These are phyloP conservation scores for Spiraea crenata DNA, from an alignment of 331 rosid genomes.

Conservation along the genomic window DNA sequence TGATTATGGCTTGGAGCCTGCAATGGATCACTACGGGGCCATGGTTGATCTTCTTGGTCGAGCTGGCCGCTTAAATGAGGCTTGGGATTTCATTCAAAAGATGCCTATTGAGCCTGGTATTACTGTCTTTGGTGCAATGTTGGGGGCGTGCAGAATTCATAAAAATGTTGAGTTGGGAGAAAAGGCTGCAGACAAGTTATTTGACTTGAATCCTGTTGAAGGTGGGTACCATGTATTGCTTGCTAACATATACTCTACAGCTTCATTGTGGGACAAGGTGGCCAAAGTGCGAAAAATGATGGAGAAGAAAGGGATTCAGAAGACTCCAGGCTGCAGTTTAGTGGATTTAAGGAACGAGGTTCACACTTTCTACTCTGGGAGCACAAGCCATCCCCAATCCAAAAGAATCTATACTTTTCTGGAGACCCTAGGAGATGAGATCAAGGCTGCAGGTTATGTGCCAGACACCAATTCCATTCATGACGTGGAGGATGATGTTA, in stretches of 20 bases:
- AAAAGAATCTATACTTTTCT: slow-evolving; percentile 67
- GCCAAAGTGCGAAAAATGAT: slow-evolving; percentile 66
- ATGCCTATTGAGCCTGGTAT: slow-evolving; percentile 80
- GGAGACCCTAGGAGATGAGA: slow-evolving; percentile 60
- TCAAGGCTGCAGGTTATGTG: slow-evolving; percentile 77
- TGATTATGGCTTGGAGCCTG: slow-evolving; percentile 60
- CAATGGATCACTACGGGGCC: slow-evolving; percentile 89
- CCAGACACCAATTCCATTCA: slow-evolving; percentile 67
- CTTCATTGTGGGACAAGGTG: slow-evolving; percentile 87
- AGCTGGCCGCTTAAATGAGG: slow-evolving; percentile 63
- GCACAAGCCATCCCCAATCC: slow-evolving; percentile 79
- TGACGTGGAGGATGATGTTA: slow-evolving; percentile 82
- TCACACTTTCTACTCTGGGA: slow-evolving; percentile 83
- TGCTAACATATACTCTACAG: slow-evolving; percentile 74
- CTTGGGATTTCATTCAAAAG: slow-evolving; percentile 76
- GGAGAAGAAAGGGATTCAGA: slow-evolving; percentile 66
- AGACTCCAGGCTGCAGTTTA: slow-evolving; percentile 89
- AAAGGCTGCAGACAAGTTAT: slow-evolving; percentile 59
- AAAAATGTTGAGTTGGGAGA: slow-evolving; percentile 80
- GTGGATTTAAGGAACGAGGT: slow-evolving; percentile 78
- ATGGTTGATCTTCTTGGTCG: slow-evolving; percentile 90
- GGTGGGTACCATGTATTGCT: slow-evolving; percentile 89
- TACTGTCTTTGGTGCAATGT: slow-evolving; percentile 79
- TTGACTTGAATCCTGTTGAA: slow-evolving; percentile 63
- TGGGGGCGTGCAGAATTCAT: slow-evolving; percentile 83